These are phyloP conservation scores for Trichoderma sp. DNA, from an alignment of 2,329 filamentous ascomycete species.

Conservation along the genomic window DNA sequence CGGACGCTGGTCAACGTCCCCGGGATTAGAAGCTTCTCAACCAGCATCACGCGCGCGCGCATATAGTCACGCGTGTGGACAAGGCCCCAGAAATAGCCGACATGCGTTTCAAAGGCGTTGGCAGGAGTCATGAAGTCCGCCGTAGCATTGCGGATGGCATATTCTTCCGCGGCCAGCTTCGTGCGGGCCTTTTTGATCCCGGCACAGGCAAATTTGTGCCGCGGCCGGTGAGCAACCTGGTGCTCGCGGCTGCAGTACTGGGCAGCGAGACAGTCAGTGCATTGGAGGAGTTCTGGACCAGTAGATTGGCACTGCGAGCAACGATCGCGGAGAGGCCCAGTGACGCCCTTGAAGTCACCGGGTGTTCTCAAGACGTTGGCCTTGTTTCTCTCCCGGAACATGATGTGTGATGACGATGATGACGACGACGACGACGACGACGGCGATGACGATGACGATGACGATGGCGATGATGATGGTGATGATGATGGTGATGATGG, in stretches of 20 bases:
- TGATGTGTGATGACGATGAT: background rate
- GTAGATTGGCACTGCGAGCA: background rate
- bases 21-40: background rate
- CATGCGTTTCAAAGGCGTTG: constrained; percentile 37
- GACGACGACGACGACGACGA: too few species aligned
- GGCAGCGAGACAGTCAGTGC: constrained; percentile 41
- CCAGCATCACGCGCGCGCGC: constrained; percentile 31
- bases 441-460: too few species aligned
- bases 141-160: constrained; percentile 33
- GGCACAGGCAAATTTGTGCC: constrained; percentile 42
- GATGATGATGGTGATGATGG: too few species aligned
- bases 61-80: constrained; percentile 44
- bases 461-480: too few species aligned
- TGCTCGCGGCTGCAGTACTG: constrained; percentile 46
- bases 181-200: constrained; percentile 32
- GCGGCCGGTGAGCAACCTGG: constrained; percentile 35
- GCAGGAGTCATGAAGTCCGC: constrained; percentile 28
- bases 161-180: constrained; percentile 35
- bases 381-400: background rate
- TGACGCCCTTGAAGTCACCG: background rate
- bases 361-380: background rate
- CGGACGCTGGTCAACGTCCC: constrained; percentile 27
- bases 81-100: constrained; percentile 44
- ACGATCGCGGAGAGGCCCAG: background rate
- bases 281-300: constrained; percentile 27